These are phyloP conservation scores for Mycena rosella DNA, from an alignment of 768 basidiomycete species.

Conservation along the genomic window DNA sequence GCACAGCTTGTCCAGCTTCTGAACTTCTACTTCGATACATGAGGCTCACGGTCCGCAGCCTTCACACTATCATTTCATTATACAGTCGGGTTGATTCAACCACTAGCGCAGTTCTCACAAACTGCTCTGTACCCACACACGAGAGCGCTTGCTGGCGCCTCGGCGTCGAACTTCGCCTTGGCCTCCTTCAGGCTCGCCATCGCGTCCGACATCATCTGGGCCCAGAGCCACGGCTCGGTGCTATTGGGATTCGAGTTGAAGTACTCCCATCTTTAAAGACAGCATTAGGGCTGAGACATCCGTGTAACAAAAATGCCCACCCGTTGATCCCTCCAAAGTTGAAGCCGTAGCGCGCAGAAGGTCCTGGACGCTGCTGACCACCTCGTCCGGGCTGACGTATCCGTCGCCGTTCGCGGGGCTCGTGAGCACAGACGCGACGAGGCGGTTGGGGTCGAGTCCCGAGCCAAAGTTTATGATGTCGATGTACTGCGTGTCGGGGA, in stretches of 20 bases:
- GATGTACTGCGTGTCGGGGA: slow-evolving; percentile 40
- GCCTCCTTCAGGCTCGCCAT: slow-evolving; percentile 6
- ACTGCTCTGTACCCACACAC: slow-evolving; percentile 16
- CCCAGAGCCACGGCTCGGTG: slow-evolving; percentile 38
- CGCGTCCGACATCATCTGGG: slow-evolving; percentile 27
- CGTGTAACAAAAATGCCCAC: slow-evolving; percentile 6
- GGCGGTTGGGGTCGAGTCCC: slow-evolving; percentile 34
- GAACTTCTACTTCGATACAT: not conserved
- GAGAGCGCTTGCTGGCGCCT: slow-evolving; percentile 16
- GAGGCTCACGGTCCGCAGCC: not conserved
- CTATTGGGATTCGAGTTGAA: slow-evolving; percentile 41
- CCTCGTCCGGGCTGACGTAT: slow-evolving; percentile 30
- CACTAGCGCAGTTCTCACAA: not conserved
- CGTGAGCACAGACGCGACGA: slow-evolving; percentile 41
- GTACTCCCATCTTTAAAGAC: slow-evolving; percentile 39
- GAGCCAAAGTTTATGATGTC: slow-evolving; percentile 37
- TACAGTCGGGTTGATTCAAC: not conserved
- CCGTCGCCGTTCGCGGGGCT: slow-evolving; percentile 40
- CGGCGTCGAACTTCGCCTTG: slow-evolving; percentile 13
- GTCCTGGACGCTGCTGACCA: slow-evolving; percentile 34
- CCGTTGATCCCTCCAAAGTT: slow-evolving; percentile 43
- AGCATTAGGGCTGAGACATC: not conserved
- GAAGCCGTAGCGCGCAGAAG: slow-evolving; percentile 38
- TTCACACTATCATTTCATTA: not conserved
- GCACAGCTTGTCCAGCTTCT: no score